phyloP scores from a whole-genome alignment of 163 green algal species.

The Chloroidium sp. region DNA sequence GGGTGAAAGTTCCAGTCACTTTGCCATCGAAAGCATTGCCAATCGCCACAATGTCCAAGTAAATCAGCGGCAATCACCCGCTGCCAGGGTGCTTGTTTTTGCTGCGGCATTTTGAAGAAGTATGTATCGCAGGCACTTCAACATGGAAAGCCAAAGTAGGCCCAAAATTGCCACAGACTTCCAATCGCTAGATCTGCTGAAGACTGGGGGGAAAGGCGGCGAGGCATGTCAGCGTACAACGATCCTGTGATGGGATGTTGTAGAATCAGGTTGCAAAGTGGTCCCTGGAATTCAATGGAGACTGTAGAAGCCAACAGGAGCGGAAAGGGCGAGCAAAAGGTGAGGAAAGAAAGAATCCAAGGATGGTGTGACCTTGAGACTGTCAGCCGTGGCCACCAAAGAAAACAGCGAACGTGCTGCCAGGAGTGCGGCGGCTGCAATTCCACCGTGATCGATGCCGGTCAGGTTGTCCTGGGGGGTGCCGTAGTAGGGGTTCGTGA shows the following conservation, averaged over 20 bases:
- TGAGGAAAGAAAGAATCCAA: not conserved
- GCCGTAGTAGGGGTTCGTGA: conserved; percentile 40
- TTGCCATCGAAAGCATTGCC: no score
- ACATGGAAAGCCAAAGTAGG: no score
- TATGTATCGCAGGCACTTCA: no score
- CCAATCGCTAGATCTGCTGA: no score
- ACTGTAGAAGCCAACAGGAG: not conserved
- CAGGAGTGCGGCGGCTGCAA: conserved; percentile 29
- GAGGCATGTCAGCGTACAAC: no score
- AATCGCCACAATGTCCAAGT: not conserved
- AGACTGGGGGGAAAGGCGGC: no score
- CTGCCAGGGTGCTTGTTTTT: not conserved
- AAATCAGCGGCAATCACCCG: not conserved
- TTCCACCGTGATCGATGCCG: conserved; percentile 17
- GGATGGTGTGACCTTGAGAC: not conserved
- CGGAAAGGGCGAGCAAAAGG: not conserved
- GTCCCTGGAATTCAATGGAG: not conserved
- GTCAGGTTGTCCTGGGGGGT: conserved; percentile 41
- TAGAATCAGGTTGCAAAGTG: no score
- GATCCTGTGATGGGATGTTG: no score
- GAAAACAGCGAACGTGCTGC: conserved; percentile 29
- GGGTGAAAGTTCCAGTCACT: no score
- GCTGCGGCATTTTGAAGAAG: no score
- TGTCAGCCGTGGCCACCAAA: conserved; percentile 12
- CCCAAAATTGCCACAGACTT: no score